phyloP scores from a whole-genome alignment of 192 early-diverging fungal genomes.

The Rhizoclosmatium globosum region DNA sequence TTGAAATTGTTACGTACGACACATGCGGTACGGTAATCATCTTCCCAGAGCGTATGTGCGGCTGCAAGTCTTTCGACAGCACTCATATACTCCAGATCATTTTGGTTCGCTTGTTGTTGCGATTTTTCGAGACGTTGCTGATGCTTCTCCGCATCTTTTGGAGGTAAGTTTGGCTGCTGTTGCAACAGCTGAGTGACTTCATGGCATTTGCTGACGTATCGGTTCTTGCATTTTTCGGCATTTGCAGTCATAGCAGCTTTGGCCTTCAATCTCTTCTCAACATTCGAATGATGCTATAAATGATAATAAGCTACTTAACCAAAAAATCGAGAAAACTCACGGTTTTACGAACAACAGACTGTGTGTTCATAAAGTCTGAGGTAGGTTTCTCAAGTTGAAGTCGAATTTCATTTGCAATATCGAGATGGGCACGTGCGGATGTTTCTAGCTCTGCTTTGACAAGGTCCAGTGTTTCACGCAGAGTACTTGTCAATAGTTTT shows the following conservation, averaged over 20 bases:
- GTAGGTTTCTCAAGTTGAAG: conserved; percentile 56
- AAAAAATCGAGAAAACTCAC: conserved; percentile 38
- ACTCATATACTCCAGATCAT: conserved; percentile 57
- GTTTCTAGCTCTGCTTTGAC: conserved; percentile 58
- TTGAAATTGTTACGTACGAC: conserved; percentile 29
- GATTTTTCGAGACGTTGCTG: conserved; percentile 48
- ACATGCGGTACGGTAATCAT: conserved; percentile 52
- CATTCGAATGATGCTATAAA: conserved; percentile 53
- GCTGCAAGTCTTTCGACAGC: conserved; percentile 55
- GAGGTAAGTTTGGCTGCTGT: conserved; percentile 27
- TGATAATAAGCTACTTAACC: background rate
- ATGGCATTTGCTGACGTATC: conserved; percentile 56
- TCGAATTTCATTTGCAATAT: conserved; percentile 59
- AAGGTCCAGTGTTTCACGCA: conserved; percentile 59
- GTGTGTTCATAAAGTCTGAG: conserved; percentile 50
- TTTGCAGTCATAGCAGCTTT: conserved; percentile 48
- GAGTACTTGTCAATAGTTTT: conserved; percentile 41
- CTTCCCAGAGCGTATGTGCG: conserved; percentile 55
- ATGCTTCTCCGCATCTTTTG: conserved; percentile 56
- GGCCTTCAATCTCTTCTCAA: conserved; percentile 54
- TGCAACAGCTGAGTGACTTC: conserved; percentile 42
- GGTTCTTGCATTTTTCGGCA: conserved; percentile 54
- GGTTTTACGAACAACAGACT: conserved; percentile 54
- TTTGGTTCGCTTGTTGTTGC: conserved; percentile 48
- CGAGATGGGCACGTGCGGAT: conserved; percentile 50